phyloP scores from a whole-genome alignment of 2,329 filamentous ascomycete genomes.

The Chalaropsis thielavioides region DNA sequence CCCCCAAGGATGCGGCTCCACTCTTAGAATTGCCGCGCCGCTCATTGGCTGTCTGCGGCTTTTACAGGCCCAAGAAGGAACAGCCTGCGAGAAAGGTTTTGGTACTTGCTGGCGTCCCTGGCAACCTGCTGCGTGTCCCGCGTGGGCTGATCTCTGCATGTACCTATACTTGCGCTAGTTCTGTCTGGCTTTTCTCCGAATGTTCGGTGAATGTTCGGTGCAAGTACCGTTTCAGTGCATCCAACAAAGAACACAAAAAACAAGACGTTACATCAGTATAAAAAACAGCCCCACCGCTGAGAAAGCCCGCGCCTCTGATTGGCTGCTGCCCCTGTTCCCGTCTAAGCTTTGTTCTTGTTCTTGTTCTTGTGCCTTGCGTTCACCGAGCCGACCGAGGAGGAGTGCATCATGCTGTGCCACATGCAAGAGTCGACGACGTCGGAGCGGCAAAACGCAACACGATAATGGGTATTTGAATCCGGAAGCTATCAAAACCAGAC shows the following conservation, averaged over 20 bases:
- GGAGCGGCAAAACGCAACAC: background rate
- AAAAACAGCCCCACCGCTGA: background rate
- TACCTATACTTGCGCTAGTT: background rate
- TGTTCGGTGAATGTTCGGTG: background rate
- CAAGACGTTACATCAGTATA: background rate
- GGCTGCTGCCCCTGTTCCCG: background rate
- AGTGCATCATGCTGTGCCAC: background rate
- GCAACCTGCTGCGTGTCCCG: background rate
- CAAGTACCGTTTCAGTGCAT: background rate
- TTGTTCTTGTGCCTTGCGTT: too few species aligned
- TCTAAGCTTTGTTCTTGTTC: too few species aligned
- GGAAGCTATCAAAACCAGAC: too few species aligned
- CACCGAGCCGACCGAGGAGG: background rate
- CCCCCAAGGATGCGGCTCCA: background rate
- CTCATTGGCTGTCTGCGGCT: background rate
- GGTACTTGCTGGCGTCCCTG: background rate
- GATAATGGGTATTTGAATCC: background rate
- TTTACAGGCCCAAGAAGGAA: background rate
- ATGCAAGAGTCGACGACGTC: background rate
- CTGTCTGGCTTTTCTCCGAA: background rate
- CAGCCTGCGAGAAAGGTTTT: background rate
- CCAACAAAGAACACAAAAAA: background rate
- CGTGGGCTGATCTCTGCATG: constrained; percentile 5
- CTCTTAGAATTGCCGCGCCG: background rate
- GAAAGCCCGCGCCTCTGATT: background rate